A percentile compares a stretch with the other conserved stretches of the same genome.
phyloP scores from a whole-genome alignment of 2,329 filamentous ascomycete genomes.

The Aspergillus calidoustus region DNA sequence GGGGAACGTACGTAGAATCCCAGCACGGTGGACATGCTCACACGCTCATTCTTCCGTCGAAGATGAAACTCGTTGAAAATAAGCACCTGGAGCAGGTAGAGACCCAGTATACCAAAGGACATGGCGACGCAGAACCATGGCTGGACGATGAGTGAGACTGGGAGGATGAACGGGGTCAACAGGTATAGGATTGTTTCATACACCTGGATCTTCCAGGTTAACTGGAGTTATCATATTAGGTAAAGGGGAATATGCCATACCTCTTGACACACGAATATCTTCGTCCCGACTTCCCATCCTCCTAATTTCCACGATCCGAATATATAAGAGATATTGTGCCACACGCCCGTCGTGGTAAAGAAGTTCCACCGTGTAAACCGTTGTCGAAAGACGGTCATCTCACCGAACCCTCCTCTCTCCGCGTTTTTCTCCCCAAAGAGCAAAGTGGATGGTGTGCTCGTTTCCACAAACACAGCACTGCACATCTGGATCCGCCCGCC shows the following conservation, averaged over 20 bases:
- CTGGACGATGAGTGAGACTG: conserved; percentile 26
- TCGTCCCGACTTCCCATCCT: conserved; percentile 55
- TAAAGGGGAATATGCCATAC: conserved; percentile 17
- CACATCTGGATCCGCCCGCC: conserved; percentile 56
- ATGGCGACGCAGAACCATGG: conserved; percentile 48
- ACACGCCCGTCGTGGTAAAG: conserved; percentile 56
- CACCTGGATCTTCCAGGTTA: conserved; percentile 34
- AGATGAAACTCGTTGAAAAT: conserved; percentile 57
- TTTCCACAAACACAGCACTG: conserved; percentile 56
- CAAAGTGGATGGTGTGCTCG: conserved; percentile 50
- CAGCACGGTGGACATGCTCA: conserved; percentile 43
- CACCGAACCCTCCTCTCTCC: conserved; percentile 54
- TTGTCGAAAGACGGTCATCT: conserved; percentile 59
- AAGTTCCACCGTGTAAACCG: conserved; percentile 58
- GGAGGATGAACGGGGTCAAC: not conserved
- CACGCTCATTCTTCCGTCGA: conserved; percentile 49
- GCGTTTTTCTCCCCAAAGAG: conserved; percentile 48
- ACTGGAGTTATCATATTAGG: conserved; percentile 39
- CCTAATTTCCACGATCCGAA: conserved; percentile 54
- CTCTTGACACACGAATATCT: conserved; percentile 56
- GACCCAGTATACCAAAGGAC: conserved; percentile 39
- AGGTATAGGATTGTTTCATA: not conserved
- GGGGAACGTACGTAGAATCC: conserved; percentile 44
- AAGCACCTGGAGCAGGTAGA: conserved; percentile 51
- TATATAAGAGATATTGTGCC: conserved; percentile 54